Evolutionary conservation across 106 monocot species (phyloP), one percentile per base, ranked within the genome.

Genomic region (Dendrobium nobile): DNA sequence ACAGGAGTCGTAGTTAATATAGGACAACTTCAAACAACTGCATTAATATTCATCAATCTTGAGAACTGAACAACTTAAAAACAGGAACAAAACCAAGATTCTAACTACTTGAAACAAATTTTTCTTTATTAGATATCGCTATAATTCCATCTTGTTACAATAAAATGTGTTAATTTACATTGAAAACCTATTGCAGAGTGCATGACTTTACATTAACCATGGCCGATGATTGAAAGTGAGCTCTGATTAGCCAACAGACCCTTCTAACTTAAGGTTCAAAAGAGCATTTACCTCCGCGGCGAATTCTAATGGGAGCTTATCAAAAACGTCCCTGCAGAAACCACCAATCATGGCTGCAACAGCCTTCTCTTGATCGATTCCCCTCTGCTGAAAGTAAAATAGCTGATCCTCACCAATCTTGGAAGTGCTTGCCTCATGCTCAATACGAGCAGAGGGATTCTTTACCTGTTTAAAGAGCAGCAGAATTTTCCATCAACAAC

Each of bases 341-440:
- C 88, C 91, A 19, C 89, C 87, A 59, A 92, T 85, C 91, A 92
- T 92, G 20, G 85, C 91, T 13, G 91, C 88, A 41, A 92, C 87
- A 54, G 91, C 91, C 77, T 87, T 87, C 80, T 92, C 91, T 41
- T 92, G 85, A 65, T 87, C 89, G 20, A 92, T 87, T 45, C 83
- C 83, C 22, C 83, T 72, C 28, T 83, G 83, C 54, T 79, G 83
- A 58, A 83, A 83, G 54, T 83, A 83, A 77, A 83, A 83, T 2
- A 83, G 79, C 58, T 83, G 83, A 27, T 83, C 83, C 59, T 83
- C 83, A 0, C 83, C 83, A 24, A 83, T 79, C 59, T 83, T 83
- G 9, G 83, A 83, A 19, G 83, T 83, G 65, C 77, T 83, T 45
- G 79, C 83, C 58, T 83, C 83, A 7, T 83, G 83, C 73, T 83